Evolutionary conservation across 1,284 basidiomycete genomes (phyloP), one percentile per base, ranked within the genome.

Genomic region (Trichosporon asahii): DNA sequence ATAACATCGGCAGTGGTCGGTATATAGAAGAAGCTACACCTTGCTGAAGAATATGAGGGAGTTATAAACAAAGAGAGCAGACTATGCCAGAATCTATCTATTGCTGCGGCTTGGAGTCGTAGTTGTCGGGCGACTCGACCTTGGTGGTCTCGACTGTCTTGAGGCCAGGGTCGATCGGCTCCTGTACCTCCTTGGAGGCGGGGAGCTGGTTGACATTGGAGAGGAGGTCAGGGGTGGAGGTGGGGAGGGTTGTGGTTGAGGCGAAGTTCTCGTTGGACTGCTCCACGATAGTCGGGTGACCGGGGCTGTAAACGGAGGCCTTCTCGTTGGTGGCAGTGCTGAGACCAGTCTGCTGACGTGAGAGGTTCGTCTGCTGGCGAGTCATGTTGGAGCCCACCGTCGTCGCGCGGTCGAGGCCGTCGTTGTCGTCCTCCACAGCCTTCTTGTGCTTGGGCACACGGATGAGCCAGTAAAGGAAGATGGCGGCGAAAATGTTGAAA

Each of bases 401-500:
- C n/a, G 65, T 61, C 14, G 60, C 21, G 61, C 71, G 71, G 31
- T 70, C 29, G 67, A 72, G 71, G 9, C 31, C 27, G 15, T 55
- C 37, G 31, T 64, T 55, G 44, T 69, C 65, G 60, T 70, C 66
- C 65, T 72, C 66, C 7, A 27, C 44, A 53, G 64, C 64, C 69
- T 72, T 72, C 49, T 66, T 67, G 37, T 67, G 65, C 69, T 74
- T 74, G 66, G 70, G 72, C 4, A 84, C 81, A 68, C 82, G 76
- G 25, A 73, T 77, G 18, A 82, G 74, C 77, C 78, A 82, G 76
- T 83, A 84, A 23, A 83, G 65, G 35, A 65, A 70, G 33, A 82
- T 70, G 49, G 82, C 83, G 3, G 73, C 80, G 55, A 76, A 55
- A 37, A 79, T 68, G 72, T 92, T 91, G 82, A 91, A 88, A 18